Conservation (phyloP, 768 basidiomycete genomes). For the Hydnomerulius pinastri region DNA sequence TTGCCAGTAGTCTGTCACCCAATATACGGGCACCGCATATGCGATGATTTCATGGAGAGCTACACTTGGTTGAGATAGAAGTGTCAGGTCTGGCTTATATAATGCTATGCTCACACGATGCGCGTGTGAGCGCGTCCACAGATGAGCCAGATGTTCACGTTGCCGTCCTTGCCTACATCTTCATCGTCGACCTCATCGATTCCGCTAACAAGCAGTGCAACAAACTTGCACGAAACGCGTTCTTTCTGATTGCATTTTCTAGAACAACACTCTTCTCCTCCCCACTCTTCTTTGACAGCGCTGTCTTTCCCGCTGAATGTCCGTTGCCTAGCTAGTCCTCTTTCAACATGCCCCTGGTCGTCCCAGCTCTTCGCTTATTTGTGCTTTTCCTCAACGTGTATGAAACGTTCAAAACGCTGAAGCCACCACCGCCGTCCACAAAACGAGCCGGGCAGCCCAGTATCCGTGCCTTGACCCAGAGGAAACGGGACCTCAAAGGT, state of each 20-base stretch:
- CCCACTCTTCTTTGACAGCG: not conserved
- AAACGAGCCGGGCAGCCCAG: conserved; percentile 60
- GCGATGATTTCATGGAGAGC: too few species aligned
- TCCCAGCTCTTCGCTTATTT: conserved; percentile 63
- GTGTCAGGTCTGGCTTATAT: conserved; percentile 19
- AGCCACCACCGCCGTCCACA: conserved; percentile 56
- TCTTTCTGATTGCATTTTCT: not conserved
- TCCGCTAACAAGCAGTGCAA: conserved; percentile 7
- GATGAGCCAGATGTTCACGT: too few species aligned
- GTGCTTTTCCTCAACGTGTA: conserved; percentile 81
- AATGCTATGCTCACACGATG: conserved; percentile 18
- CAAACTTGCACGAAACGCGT: conserved; percentile 7
- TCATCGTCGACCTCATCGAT: conserved; percentile 19
- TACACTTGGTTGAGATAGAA: too few species aligned
- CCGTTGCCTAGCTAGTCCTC: conserved; percentile 6
- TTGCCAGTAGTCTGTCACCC: too few species aligned
- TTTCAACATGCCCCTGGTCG: conserved; percentile 62
- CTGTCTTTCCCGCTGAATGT: conserved; percentile 7
- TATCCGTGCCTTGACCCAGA: conserved; percentile 64
- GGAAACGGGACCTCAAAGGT: conserved; percentile 87
- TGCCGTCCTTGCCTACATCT: not conserved
- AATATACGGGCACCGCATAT: too few species aligned
- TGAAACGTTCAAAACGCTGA: conserved; percentile 83
- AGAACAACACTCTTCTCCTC: conserved; percentile 2
- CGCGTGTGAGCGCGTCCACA: conserved; percentile 6